These are phyloP conservation scores for Sordariomycetes sp. DNA, from an alignment of 2,329 filamentous ascomycete genomes.

Conservation along the genomic window DNA sequence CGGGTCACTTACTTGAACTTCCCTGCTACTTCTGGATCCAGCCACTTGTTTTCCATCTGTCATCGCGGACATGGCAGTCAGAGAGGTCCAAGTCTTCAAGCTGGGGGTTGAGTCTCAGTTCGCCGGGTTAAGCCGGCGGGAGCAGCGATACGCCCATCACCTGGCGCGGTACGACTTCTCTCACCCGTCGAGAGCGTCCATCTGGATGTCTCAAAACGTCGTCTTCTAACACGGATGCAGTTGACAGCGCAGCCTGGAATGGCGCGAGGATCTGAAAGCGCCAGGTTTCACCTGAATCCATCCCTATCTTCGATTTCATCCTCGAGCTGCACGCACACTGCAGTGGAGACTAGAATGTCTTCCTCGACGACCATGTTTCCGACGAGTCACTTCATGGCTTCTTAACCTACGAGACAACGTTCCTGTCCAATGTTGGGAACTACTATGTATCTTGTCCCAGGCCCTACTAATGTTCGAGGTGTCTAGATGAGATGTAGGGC, in stretches of 20 bases:
- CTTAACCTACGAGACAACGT: conserved; percentile 40
- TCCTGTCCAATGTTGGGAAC: conserved; percentile 46
- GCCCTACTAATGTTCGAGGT: not conserved
- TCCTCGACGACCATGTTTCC: conserved; percentile 25
- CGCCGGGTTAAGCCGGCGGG: conserved; percentile 34
- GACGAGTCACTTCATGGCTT: conserved; percentile 31
- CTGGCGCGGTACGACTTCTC: conserved; percentile 21
- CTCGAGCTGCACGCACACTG: conserved; percentile 34
- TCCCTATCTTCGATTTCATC: conserved; percentile 45
- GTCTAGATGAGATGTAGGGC: conserved; percentile 15
- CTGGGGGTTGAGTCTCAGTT: conserved; percentile 23
- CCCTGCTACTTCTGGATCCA: too few species aligned
- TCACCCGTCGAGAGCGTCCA: not conserved
- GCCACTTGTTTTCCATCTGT: too few species aligned
- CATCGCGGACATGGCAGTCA: not conserved
- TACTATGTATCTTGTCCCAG: conserved; percentile 32
- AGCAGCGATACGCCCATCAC: conserved; percentile 55
- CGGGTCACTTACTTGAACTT: too few species aligned
- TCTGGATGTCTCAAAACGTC: not conserved
- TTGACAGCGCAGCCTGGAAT: conserved; percentile 34
- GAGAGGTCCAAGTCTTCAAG: conserved; percentile 1
- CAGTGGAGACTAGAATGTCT: conserved; percentile 33
- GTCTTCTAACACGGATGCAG: conserved; percentile 1
- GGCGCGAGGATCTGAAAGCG: conserved; percentile 41
- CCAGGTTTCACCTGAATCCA: conserved; percentile 45